Base-by-base conservation (phyloP, 805 yeast species). In the Lachancea kluyveri region DNA sequence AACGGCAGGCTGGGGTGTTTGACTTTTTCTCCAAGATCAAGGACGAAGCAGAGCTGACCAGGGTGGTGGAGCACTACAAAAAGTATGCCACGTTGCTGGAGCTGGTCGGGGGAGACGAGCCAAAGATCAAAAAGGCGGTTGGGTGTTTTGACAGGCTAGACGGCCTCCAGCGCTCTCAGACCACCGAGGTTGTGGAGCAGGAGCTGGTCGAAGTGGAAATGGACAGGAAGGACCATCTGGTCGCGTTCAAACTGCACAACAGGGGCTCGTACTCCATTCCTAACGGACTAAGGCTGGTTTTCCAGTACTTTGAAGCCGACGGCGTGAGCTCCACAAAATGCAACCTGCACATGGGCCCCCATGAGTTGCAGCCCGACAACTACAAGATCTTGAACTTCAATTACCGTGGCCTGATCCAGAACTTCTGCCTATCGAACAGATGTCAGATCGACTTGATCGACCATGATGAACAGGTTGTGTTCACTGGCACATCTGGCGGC, bases 11-110 rank as follows among this genome's bases (percentile, higher is more conserved):
- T 16, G 44, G 39, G 5, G 24, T 52, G 7, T 48, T 46, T 31
- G 46, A 50, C 5, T 48, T 49, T 37, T 54, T 43, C 28, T 27
- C 49, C 9, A 41, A 46, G 5, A 31, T 50, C n/a, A 41, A 42
- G 10, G 23, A 35, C 2, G 40, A 33, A 18, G 30, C 24, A 7
- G 38, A 43, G 19, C 35, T 53, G 21, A 36, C 39, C n/a, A 41
- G 40, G 6, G 28, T 52, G 4, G 37, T 40, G 24, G 37, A 40
- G 17, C 45, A 45, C 6, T 47, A 40, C 26, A 34, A 40, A 21
- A 38, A 34, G 11, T 46, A 43, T 27, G 31, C 32, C 12, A 26
- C 33, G 9, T 43, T 45, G 43, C 17, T 40, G 14, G 26, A 20
- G n/a, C 15, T 26, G 16, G 37, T 22, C 15, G 40, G 36, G 13